Evolutionary conservation across 2,329 filamentous ascomycete species (phyloP).

Genomic region (Ophiostoma quercus): DNA sequence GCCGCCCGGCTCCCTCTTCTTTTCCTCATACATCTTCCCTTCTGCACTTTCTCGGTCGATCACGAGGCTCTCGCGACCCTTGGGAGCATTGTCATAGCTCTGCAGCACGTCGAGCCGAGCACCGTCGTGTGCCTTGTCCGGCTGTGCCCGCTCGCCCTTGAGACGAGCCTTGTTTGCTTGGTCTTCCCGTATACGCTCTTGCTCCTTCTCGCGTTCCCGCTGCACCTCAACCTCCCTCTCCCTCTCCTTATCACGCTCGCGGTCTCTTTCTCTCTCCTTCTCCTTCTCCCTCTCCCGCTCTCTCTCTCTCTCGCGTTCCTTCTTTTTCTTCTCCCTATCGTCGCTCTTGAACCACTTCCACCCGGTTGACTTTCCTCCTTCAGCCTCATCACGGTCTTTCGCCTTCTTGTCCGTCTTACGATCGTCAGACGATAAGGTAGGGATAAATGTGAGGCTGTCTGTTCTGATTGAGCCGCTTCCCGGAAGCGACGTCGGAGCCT

Average conservation of each 20-base stretch:
- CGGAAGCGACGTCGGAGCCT: conserved; percentile 61
- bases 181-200: conserved; percentile 38
- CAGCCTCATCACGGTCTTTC: conserved; percentile 62
- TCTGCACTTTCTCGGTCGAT: conserved; percentile 73
- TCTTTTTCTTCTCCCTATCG: conserved; percentile 66
- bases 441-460: conserved; percentile 74
- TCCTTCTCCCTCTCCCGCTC: conserved; percentile 63
- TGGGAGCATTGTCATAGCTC: conserved; percentile 65
- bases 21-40: conserved; percentile 69
- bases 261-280: conserved; percentile 63
- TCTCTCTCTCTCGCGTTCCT: conserved; percentile 52
- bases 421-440: conserved; percentile 64
- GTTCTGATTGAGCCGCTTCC: conserved; percentile 63
- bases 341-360: conserved; percentile 83
- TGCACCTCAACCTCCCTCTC: conserved; percentile 64
- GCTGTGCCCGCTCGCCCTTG: conserved; percentile 39
- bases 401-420: conserved; percentile 68
- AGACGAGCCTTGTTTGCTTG: conserved; percentile 55
- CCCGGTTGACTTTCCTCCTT: conserved; percentile 67
- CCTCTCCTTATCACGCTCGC: conserved; percentile 67
- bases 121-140: conserved; percentile 65
- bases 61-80: conserved; percentile 75
- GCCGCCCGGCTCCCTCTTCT: conserved; percentile 66
- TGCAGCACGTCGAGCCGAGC: conserved; percentile 82
- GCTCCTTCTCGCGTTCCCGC: conserved; percentile 55